phyloP scores from a whole-genome alignment of 306 rosid species.

The Quillaja saponaria region DNA sequence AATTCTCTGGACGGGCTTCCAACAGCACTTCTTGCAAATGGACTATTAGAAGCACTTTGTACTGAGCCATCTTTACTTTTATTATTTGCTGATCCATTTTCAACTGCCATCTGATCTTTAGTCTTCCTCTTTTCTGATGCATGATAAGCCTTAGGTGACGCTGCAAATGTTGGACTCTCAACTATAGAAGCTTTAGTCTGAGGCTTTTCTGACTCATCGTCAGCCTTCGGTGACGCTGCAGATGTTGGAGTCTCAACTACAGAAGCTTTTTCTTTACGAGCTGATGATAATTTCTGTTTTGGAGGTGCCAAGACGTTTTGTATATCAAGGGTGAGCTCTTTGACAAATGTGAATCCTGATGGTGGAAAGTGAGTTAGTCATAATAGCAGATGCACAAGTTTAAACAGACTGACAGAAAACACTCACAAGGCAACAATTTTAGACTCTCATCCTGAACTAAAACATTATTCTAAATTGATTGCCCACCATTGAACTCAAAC shows the following conservation, averaged over 20 bases:
- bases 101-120: slow-evolving; percentile 58
- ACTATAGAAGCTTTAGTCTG: slow-evolving; percentile 39
- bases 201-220: slow-evolving; percentile 52
- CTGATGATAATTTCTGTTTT: slow-evolving; percentile 51
- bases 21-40: slow-evolving; percentile 61
- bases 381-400: slow-evolving; percentile 9
- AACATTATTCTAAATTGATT: slow-evolving; percentile 24
- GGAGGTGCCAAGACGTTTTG: slow-evolving; percentile 72
- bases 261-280: slow-evolving; percentile 39
- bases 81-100: slow-evolving; percentile 64
- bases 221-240: slow-evolving; percentile 51
- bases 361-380: slow-evolving; percentile 23
- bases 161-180: slow-evolving; percentile 55
- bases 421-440: slow-evolving; percentile 10
- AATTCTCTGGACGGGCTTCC: slow-evolving; percentile 74
- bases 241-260: slow-evolving; percentile 49
- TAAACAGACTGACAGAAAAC: slow-evolving; percentile 18
- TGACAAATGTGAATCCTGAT: slow-evolving; percentile 80
- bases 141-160: slow-evolving; percentile 51
- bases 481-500: background rate
- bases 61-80: slow-evolving; percentile 60
- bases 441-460: slow-evolving; percentile 12
- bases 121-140: slow-evolving; percentile 53
- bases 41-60: slow-evolving; percentile 77
- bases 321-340: slow-evolving; percentile 89